Conservation (phyloP, 192 early-diverging fungal genomes). For the Dispira simplex region DNA sequence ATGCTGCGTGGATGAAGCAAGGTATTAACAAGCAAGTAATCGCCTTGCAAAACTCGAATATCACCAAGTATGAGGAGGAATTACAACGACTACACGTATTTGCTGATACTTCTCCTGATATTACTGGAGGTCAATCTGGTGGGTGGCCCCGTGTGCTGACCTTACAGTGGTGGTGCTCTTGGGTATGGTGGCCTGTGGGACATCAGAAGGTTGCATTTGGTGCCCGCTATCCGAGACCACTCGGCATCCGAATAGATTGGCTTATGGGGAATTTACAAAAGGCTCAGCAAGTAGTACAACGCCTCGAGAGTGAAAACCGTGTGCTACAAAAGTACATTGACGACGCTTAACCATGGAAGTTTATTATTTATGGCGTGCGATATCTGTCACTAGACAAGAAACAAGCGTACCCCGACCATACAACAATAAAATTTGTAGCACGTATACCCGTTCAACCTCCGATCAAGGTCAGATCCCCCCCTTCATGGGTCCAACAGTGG, state of each 20-base stretch:
- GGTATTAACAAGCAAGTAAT: slow-evolving; percentile 42
- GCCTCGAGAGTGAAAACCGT: slow-evolving; percentile 26
- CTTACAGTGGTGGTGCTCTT: background rate
- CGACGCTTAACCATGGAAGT: background rate
- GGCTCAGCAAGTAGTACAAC: slow-evolving; percentile 30
- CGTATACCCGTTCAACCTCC: no score
- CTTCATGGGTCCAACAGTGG: no score
- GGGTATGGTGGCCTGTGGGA: background rate
- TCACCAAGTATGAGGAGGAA: slow-evolving; percentile 46
- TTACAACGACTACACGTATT: slow-evolving; percentile 27
- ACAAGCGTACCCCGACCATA: no score
- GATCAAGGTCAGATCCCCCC: no score
- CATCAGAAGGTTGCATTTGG: no score
- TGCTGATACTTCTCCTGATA: background rate
- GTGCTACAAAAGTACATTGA: slow-evolving; percentile 7
- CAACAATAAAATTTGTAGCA: no score
- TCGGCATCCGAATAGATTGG: slow-evolving; percentile 3
- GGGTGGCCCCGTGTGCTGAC: background rate
- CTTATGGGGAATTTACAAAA: slow-evolving; percentile 14
- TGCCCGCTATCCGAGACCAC: background rate
- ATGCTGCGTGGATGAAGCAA: slow-evolving; percentile 68
- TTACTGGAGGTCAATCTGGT: background rate
- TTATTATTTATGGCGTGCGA: no score
- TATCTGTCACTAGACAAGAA: no score
- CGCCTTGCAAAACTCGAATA: slow-evolving; percentile 35